Conservation (phyloP, 2,329 filamentous ascomycete genomes). For the Alternaria hordeiaustralica region DNA sequence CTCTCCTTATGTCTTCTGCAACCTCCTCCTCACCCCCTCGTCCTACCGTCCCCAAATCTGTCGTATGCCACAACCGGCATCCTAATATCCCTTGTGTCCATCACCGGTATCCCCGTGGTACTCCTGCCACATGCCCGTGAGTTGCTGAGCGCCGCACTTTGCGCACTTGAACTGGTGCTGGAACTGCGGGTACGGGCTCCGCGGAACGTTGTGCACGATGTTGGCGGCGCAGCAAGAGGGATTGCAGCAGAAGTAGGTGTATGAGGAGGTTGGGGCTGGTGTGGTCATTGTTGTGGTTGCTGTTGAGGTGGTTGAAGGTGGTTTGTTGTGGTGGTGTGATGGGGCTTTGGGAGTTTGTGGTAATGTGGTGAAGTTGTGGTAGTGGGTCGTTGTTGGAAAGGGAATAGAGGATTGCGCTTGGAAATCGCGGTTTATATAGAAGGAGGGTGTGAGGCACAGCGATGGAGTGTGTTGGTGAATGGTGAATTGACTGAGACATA, state of each 20-base stretch:
- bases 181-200: conserved; percentile 7
- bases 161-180: conserved; percentile 4
- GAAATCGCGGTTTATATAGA: neutral
- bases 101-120: neutral
- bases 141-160: conserved; percentile 2
- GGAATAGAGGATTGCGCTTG: neutral
- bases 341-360: neutral
- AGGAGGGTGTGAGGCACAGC: neutral
- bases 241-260: conserved; percentile 1
- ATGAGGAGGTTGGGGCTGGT: neutral
- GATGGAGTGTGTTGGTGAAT: neutral
- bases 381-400: neutral
- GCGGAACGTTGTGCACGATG: neutral
- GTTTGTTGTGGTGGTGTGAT: neutral
- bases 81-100: neutral
- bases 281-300: neutral
- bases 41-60: neutral
- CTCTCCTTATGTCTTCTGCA: neutral
- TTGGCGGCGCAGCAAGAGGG: conserved; percentile 1
- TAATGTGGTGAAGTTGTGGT: neutral
- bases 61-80: neutral
- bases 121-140: conserved; percentile 13
- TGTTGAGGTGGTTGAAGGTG: neutral
- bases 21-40: neutral
- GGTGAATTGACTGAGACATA: neutral